Base-by-base conservation (phyloP, 2,329 filamentous ascomycete genomes). In the Pseudocercospora macadamiae region DNA sequence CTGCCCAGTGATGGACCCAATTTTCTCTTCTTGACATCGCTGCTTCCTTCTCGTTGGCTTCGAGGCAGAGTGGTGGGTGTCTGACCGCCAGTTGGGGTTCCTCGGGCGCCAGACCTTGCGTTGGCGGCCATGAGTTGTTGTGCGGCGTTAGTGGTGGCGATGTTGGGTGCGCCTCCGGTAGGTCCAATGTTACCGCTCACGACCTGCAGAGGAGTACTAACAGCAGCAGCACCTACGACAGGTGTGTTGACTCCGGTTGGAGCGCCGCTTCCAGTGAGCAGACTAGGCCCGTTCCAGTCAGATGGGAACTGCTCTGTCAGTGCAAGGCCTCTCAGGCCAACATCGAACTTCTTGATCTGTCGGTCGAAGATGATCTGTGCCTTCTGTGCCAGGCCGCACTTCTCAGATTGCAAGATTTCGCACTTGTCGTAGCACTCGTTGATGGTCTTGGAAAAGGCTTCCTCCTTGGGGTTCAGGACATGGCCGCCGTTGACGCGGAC, bases 401-500 rank as follows among this genome's bases (percentile, higher is more conserved):
- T 95, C 71, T 95, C 90, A 54, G 86, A 83, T 57, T 91, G 86
- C 30, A 95, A 77, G 60, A 86, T 80, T 63, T 92, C 86, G 54
- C 88, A 88, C 65, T 83, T 84, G 61, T 83, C 82, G 68, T 83
- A 93, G 69, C 86, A 87, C 61, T 90, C 86, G 55, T 81, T 76
- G 65, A 93, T 88, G 54, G 83, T 82, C 48, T 85, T 83, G 54
- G 85, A 83, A 69, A 90, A 83, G 12, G 80, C 74, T 10, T 89
- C 86, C 76, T 96, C 90, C 69, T 90, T 90, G 0, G 90, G 89
- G 68, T 93, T 91, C 28, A 82, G 80, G 52, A 86, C 82, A 68
- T 90, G 85, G 68, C 88, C 90, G 64, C 89, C 88, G 66, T 93
- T 89, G 16, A 83, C 77, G 68, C 89, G 90, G 73, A 93, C 90